phyloP scores from a whole-genome alignment of 2,329 filamentous ascomycete species.

The Magnaporthiopsis rhizophila region DNA sequence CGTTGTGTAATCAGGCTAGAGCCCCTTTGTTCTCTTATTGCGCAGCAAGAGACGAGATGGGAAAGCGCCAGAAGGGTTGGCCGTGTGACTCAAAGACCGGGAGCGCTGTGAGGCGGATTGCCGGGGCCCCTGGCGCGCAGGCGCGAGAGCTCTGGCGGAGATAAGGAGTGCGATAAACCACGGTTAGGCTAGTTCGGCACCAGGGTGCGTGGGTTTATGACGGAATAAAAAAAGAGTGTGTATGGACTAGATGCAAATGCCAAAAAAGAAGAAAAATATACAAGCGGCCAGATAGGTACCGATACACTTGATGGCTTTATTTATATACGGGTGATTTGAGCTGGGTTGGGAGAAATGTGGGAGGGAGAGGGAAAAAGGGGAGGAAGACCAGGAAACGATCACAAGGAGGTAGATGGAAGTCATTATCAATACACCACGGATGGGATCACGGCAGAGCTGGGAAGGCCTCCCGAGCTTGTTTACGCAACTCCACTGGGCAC shows the following conservation, averaged over 20 bases:
- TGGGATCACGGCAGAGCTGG: background rate
- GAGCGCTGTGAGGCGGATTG: background rate
- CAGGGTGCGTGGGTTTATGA: background rate
- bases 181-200: background rate
- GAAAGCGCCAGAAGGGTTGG: background rate
- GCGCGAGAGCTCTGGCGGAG: background rate
- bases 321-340: background rate
- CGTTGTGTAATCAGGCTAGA: background rate
- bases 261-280: background rate
- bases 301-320: background rate
- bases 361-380: background rate
- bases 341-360: background rate
- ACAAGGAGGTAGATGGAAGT: background rate
- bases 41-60: background rate
- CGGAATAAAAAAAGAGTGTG: background rate
- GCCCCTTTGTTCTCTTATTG: background rate
- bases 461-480: background rate
- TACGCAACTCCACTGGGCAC: background rate
- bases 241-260: background rate
- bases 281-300: background rate
- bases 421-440: background rate
- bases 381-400: too few species aligned
- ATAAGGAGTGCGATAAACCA: background rate
- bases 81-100: conserved; percentile 3
- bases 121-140: background rate